Conservation (phyloP, 768 basidiomycete species). For the Kwoniella heveanensis region DNA sequence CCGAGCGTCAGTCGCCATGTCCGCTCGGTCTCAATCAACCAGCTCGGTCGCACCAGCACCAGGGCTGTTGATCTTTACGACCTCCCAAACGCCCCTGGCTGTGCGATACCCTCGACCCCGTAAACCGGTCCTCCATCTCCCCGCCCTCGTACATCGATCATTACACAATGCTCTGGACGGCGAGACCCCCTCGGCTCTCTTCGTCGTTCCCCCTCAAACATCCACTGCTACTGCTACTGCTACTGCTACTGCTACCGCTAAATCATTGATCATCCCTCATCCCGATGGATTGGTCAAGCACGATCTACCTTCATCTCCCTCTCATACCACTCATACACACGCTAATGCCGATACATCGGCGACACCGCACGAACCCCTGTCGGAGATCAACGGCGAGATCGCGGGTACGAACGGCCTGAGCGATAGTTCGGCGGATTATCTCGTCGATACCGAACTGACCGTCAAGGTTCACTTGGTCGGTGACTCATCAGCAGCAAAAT, state of each 20-base stretch:
- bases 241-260: neutral
- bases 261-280: constrained; percentile 35
- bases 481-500: neutral
- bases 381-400: constrained; percentile 8
- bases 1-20: too few relatives aligned
- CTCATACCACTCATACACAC: constrained; percentile 1
- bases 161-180: constrained; percentile 49
- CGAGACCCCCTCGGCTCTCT: constrained; percentile 21
- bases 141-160: constrained; percentile 49
- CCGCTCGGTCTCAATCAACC: neutral
- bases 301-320: constrained; percentile 27
- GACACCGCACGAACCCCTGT: neutral
- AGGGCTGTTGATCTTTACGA: constrained; percentile 45
- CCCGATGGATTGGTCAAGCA: constrained; percentile 42
- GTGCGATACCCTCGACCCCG: constrained; percentile 44
- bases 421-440: constrained; percentile 5
- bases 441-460: constrained; percentile 36
- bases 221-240: neutral
- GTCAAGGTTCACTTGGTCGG: constrained; percentile 44
- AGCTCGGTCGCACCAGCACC: neutral
- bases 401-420: neutral
- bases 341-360: neutral
- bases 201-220: neutral
- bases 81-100: constrained; percentile 46
- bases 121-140: constrained; percentile 42